Evolutionary conservation across 106 monocot species (phyloP), one percentile per base, ranked within the genome.

Genomic region (Acorus calamus): DNA sequence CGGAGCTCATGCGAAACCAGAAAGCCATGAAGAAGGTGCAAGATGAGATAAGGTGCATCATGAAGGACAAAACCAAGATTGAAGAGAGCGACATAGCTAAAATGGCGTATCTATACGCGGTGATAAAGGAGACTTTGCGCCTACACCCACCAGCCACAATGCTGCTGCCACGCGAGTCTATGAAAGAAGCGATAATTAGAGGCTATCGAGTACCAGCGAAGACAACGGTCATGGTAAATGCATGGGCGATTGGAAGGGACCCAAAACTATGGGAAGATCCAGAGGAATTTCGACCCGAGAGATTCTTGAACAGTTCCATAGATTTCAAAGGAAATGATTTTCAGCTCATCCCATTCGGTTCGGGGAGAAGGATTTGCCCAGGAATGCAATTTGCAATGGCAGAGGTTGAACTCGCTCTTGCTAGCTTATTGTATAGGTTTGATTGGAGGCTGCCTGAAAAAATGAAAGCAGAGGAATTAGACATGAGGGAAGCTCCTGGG

Each of bases 101-200:
- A n/a, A n/a, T 61, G 61, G 53, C 5, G 42, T 70, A 61, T 11
- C 49, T 70, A 7, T 42, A 60, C 8, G 44, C 42, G 3, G 61
- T 70, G 44, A 70, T 61, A 44, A 70, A 61, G 44, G 70, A 70
- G 44, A n/a, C 42, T n/a, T 11, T 70, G 3, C 2, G 60, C 7
- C 9, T 70, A 3, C 70, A 52, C 42, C 49, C 60, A 13, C 60
- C 69, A 5, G 12, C 49, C 1, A 49, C 59, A 3, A 11, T 70
- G 5, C 52, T 70, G 4, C 11, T 70, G 7, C 69, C 69, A n/a
- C 59, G 44, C 11, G 11, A 70, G 47, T 51, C 51, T 11, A 52
- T 10, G 9, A 11, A 52, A 13, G 52, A 60, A 14, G 6, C 6
- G 1, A 5, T 6, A n/a, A 8, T 69, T 2, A 14, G 8, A 3